Evolutionary conservation across 441 rosid genomes (phyloP), one percentile per base, ranked within the genome.

Genomic region (Brassica balearica): DNA sequence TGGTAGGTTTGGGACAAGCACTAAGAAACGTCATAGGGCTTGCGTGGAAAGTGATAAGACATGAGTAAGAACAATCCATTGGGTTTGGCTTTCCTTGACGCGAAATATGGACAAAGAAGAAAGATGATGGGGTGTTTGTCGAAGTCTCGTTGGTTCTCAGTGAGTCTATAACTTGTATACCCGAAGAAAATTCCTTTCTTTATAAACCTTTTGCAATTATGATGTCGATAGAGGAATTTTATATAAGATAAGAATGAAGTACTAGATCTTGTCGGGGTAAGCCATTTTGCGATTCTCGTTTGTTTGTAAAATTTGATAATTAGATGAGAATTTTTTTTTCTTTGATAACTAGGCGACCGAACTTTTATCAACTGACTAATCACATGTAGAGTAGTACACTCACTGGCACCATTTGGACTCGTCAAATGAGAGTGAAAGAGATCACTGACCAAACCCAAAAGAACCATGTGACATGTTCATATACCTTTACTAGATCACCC

Each of bases 241-340:
- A 55, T 71, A 23, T 55, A 71, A 51, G 76, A 77, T 71, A 71
- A 77, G 72, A 56, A 71, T 71, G 71, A 71, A 77, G 61, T 55
- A 53, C 59, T 70, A 70, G 75, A 77, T 70, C 71, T 70, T 77
- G 75, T 77, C 80, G 80, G 80, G 71, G 70, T 70, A 34, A 14
- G 22, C 59, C 41, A 7, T 22, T 68, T 46, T 23, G 0, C 65
- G 58, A 51, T 51, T 51, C 59, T 53, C 22, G 22, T 53, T 15
- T 5, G 19, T 51, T 51, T 48, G 55, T 11, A 48, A 48, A 12
- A 12, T 46, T 48, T 48, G 55, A 48, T 48, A 4, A 48, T 48
- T 2, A 12, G 17, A 48, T 48, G 15, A 46, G 14, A 46, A 11
- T 11, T 48, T 48, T 46, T 48, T 41, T 0, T 41, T 41, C 12